Conservation (phyloP, 208 protist genomes). For the Trichomonas vaginalis region DNA sequence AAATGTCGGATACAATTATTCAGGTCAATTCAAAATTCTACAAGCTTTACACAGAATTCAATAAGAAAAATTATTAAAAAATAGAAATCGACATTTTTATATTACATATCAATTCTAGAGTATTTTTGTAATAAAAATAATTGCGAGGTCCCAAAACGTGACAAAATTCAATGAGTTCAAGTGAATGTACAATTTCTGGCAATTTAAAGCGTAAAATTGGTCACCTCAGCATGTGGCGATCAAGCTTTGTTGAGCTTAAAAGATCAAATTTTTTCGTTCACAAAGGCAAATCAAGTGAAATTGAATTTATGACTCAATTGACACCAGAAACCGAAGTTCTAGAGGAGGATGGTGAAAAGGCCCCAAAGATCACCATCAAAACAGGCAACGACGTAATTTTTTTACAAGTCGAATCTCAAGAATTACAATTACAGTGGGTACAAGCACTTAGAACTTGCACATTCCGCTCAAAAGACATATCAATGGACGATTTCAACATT, state of each 20-base stretch:
- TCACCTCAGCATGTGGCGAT: background rate
- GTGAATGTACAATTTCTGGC: background rate
- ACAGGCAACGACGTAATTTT: background rate
- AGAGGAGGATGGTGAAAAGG: background rate
- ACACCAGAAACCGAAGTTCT: background rate
- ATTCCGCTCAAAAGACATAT: background rate
- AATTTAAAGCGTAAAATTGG: background rate
- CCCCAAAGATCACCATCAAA: background rate
- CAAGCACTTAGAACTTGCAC: background rate
- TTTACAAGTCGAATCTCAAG: background rate
- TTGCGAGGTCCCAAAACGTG: too few species aligned
- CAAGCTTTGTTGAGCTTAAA: background rate
- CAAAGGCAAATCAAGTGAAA: background rate
- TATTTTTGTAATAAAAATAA: too few species aligned
- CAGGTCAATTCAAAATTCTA: too few species aligned
- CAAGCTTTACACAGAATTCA: too few species aligned
- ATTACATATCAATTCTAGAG: too few species aligned
- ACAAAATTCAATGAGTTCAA: too few species aligned
- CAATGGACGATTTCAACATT: background rate
- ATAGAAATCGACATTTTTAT: too few species aligned
- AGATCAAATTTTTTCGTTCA: background rate
- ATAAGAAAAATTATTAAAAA: too few species aligned
- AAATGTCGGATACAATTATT: too few species aligned
- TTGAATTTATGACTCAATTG: background rate
- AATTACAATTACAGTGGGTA: background rate